Percentiles rank a stretch among this genome's conserved stretches.
phyloP scores from a whole-genome alignment of 495 filamentous ascomycete species.

The Aspergillus diversus region DNA sequence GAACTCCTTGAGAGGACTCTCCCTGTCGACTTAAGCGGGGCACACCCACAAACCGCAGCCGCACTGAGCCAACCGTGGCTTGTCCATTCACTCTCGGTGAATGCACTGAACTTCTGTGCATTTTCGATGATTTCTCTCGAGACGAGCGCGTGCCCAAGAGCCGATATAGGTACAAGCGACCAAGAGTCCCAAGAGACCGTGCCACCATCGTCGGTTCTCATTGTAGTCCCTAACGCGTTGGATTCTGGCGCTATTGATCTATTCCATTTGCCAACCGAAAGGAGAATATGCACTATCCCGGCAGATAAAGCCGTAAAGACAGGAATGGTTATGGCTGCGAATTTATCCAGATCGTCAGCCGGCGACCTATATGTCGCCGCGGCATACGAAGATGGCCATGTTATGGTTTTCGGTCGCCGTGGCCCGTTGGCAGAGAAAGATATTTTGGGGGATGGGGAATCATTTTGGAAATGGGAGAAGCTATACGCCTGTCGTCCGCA shows the following conservation, averaged over 20 bases:
- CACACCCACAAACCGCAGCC: constrained; percentile 8
- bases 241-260: constrained; percentile 83
- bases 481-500: constrained; percentile 71
- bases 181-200: not conserved
- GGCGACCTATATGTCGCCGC: constrained; percentile 58
- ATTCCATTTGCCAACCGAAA: constrained; percentile 77
- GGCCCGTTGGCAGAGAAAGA: constrained; percentile 23
- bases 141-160: not conserved
- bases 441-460: constrained; percentile 12
- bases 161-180: not conserved
- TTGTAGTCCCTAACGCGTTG: constrained; percentile 78
- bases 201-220: constrained; percentile 44
- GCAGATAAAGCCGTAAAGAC: constrained; percentile 60
- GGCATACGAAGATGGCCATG: constrained; percentile 88
- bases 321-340: constrained; percentile 91
- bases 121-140: constrained; percentile 62
- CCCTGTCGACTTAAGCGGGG: constrained; percentile 61
- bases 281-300: constrained; percentile 67
- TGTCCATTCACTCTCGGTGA: constrained; percentile 79
- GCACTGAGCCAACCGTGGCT: constrained; percentile 73
- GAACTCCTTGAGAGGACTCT: constrained; percentile 64
- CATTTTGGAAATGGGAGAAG: constrained; percentile 58
- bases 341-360: constrained; percentile 50
- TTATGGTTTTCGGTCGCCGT: constrained; percentile 56
- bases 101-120: constrained; percentile 94